A percentile compares a stretch with the other conserved stretches of the same genome.
These are phyloP conservation scores for Chenopodium quinoa DNA, from an alignment of 148 eudicot genomes.

Conservation along the genomic window DNA sequence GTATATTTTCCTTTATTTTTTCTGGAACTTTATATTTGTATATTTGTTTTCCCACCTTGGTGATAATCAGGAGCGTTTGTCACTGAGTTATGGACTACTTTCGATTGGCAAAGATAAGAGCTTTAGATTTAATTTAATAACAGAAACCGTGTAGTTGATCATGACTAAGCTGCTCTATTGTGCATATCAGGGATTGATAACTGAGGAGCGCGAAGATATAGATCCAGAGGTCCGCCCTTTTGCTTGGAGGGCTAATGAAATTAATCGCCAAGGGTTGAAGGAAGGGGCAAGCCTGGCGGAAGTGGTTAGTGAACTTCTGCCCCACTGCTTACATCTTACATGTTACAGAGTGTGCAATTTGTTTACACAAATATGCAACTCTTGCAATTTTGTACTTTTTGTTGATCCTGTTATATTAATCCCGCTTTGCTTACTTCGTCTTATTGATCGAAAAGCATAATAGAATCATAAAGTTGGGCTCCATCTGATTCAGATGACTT, in stretches of 20 bases:
- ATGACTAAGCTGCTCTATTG: conserved; percentile 11
- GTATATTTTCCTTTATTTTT: background rate
- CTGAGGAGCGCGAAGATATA: conserved; percentile 77
- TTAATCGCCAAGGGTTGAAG: conserved; percentile 73
- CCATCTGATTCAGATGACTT: background rate
- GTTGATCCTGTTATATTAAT: background rate
- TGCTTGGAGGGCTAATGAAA: conserved; percentile 81
- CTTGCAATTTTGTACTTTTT: background rate
- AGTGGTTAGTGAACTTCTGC: conserved; percentile 59
- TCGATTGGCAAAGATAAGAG: background rate
- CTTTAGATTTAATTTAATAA: conserved; percentile 13
- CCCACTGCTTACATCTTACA: background rate
- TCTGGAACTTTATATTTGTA: background rate
- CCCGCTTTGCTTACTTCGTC: background rate
- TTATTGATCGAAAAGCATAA: background rate
- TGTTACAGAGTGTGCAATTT: background rate
- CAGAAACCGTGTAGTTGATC: background rate
- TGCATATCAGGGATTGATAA: conserved; percentile 65
- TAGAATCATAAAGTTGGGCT: background rate
- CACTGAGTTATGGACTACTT: background rate
- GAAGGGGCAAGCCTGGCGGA: conserved; percentile 92
- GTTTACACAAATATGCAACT: background rate
- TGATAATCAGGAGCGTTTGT: background rate
- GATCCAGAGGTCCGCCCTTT: conserved; percentile 86
- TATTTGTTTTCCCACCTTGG: background rate